Percentiles rank a stretch among this genome's conserved stretches.
Conservation (phyloP, 78 protist genomes). For the Dictyostelium citrinum region DNA sequence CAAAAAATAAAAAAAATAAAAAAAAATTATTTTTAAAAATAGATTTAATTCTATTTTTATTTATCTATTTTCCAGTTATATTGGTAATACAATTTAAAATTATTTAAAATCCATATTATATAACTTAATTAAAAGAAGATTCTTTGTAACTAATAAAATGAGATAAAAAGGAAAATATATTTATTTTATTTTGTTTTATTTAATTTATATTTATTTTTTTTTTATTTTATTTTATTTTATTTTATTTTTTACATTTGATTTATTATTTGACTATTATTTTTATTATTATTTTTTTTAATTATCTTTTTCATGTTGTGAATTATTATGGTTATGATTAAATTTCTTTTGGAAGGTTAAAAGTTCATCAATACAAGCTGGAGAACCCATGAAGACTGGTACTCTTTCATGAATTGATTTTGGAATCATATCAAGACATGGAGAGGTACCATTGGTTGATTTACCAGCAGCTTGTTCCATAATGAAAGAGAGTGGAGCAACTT, state of each 20-base stretch:
- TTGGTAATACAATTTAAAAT: no score
- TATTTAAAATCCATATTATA: no score
- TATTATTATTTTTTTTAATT: neutral
- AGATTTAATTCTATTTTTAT: neutral
- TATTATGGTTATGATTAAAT: neutral
- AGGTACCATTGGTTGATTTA: constrained; percentile 30
- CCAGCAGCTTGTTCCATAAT: constrained; percentile 87
- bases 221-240: neutral
- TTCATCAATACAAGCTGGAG: constrained; percentile 12
- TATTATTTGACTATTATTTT: neutral
- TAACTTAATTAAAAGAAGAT: no score
- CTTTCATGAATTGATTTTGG: constrained; percentile 73
- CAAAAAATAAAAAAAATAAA: neutral
- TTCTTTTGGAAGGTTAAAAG: constrained; percentile 17
- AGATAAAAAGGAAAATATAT: no score
- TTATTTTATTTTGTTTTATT: no score
- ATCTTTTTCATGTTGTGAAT: neutral
- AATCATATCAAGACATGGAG: constrained; percentile 41
- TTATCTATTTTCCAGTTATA: no score
- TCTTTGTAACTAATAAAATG: no score
- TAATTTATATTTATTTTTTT: neutral
- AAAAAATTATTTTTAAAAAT: neutral
- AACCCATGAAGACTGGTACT: constrained; percentile 81
- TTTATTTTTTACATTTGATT: neutral
- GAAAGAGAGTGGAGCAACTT: constrained; percentile 91